Base-by-base conservation (phyloP, 345 rosid species). In the Ceriops tagal region DNA sequence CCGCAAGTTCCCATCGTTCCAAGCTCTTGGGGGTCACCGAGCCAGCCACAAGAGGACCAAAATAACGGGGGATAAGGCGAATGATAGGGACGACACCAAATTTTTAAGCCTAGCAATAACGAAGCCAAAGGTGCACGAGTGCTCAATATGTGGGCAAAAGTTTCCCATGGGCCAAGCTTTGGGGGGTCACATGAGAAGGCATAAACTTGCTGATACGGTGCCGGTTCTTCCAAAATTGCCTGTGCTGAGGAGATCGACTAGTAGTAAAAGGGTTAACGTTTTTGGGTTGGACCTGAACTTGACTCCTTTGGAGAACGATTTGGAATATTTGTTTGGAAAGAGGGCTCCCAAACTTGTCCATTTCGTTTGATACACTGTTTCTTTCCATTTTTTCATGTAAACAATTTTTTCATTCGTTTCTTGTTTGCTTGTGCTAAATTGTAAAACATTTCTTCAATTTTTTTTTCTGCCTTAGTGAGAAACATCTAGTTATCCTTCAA, bases 151-250 rank as follows among this genome's bases (percentile, higher is more conserved):
- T 24, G 83, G 92, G 19, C 83, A 78, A 47, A 78, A 82, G 73
- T 89, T 87, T 53, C 68, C 83, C 16, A 49, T 74, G 46, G 92
- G 95, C 13, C 95, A 89, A 73, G 95, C 95, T 77, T 68, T 88
- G 75, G 93, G 91, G 31, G 93, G 90, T 49, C 93, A 88, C 53
- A 88, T 89, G 95, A 83, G 96, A 77, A 72, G 86, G 28, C 96
- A 89, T 71, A 80, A 83, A 72, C 58, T 75, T 10, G 30, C 3
- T 18, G 34, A 22, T 6, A 3, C 8, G 16, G 6, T 18, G 24
- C 78, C 70, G 0, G 53, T 55, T 2, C 67, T 69, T 49, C 68
- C 82, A 27, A 61, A 61, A 46, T 39, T 75, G 73, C 90, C 87
- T 18, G 82, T 83, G 72, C 70, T 87, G 60, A 83, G 69, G 76